phyloP scores from a whole-genome alignment of 2,329 filamentous ascomycete species.

The Epichloe baconii region DNA sequence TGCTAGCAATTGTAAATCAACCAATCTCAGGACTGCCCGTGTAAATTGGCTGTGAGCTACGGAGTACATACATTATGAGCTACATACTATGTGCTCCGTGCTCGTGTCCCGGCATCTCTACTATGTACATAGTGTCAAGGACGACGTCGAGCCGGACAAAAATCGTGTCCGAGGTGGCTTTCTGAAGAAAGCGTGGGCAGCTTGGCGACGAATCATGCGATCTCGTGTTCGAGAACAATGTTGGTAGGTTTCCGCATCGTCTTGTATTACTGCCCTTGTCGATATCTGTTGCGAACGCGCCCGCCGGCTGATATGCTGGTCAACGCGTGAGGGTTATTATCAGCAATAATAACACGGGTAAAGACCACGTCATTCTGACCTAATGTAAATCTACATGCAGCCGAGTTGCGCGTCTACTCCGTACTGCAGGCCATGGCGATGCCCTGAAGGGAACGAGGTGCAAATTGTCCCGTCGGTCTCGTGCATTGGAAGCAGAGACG shows the following conservation, averaged over 20 bases:
- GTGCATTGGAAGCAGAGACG: no score
- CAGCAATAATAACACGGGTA: not conserved
- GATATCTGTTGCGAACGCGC: not conserved
- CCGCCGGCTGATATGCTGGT: not conserved
- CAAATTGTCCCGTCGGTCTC: no score
- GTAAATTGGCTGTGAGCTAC: not conserved
- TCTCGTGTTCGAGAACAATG: no score
- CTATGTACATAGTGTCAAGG: not conserved
- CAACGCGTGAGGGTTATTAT: not conserved
- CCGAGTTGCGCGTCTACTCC: not conserved
- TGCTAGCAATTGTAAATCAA: not conserved
- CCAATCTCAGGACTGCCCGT: not conserved
- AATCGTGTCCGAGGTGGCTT: not conserved
- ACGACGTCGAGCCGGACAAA: not conserved
- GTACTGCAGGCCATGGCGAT: no score
- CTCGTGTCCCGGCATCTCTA: no score
- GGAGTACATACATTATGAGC: no score
- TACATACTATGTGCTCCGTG: no score
- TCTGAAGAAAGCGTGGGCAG: not conserved
- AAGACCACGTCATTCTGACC: not conserved
- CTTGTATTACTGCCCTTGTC: not conserved
- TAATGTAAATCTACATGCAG: not conserved
- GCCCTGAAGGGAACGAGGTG: no score
- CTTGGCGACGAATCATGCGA: no score
- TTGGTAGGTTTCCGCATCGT: no score